Conservation (phyloP, 1,284 basidiomycete species). For the Rhodotorula sp. region DNA sequence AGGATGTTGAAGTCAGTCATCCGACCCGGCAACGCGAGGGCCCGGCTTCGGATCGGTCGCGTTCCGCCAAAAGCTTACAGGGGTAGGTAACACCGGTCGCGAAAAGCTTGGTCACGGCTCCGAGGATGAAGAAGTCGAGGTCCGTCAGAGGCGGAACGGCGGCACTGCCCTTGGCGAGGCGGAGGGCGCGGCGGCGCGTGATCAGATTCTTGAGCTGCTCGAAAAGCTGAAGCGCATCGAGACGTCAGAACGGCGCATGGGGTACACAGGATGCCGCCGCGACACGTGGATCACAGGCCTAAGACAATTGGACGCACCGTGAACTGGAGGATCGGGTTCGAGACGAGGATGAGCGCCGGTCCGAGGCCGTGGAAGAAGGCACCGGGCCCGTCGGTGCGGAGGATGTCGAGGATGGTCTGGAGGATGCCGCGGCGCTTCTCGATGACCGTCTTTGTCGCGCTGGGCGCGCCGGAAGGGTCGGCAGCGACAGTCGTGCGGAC, state of each 20-base stretch:
- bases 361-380: conserved; percentile 96
- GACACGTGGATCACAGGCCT: too few relatives aligned
- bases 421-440: conserved; percentile 52
- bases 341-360: conserved; percentile 86
- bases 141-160: conserved; percentile 62
- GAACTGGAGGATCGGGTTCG: conserved; percentile 83
- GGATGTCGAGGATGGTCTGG: conserved; percentile 70
- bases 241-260: conserved; percentile 63
- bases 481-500: conserved; percentile 48
- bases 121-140: conserved; percentile 85
- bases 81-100: conserved; percentile 49
- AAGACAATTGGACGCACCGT: conserved; percentile 44
- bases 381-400: conserved; percentile 71
- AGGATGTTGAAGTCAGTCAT: not conserved
- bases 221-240: conserved; percentile 53
- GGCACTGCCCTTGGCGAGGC: conserved; percentile 53
- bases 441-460: conserved; percentile 31
- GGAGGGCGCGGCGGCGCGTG: conserved; percentile 59
- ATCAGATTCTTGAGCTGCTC: conserved; percentile 83
- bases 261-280: not conserved
- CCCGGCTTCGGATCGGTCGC: too few relatives aligned
- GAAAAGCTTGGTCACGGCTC: conserved; percentile 68
- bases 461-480: conserved; percentile 13
- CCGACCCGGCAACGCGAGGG: too few relatives aligned
- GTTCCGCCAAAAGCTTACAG: conserved; percentile 21